phyloP scores from a whole-genome alignment of 345 rosid genomes.

The Eucalyptus camaldulensis region DNA sequence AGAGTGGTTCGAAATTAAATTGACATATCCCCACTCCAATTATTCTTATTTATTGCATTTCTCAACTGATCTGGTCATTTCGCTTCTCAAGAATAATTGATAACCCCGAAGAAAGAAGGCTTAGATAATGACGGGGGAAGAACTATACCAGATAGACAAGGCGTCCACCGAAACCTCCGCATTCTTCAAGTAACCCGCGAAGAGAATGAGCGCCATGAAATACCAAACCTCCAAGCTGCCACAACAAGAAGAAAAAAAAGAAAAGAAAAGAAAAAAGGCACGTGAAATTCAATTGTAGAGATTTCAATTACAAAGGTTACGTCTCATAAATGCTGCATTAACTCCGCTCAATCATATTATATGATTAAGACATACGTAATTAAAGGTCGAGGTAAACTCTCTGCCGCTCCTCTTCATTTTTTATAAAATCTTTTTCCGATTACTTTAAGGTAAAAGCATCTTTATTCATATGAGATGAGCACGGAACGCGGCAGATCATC shows the following conservation, averaged over 20 bases:
- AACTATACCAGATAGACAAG: conserved; percentile 56
- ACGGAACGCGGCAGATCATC: neutral
- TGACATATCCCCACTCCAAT: neutral
- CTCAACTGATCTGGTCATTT: neutral
- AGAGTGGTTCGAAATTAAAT: neutral
- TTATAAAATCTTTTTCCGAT: neutral
- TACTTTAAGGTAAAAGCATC: neutral
- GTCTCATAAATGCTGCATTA: neutral
- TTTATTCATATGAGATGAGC: neutral
- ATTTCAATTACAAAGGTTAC: neutral
- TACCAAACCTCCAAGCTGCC: conserved; percentile 83
- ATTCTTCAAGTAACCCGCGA: conserved; percentile 69
- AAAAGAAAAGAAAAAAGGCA: neutral
- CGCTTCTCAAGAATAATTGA: neutral
- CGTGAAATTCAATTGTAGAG: neutral
- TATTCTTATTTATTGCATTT: neutral
- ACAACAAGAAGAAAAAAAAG: neutral
- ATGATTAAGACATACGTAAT: neutral
- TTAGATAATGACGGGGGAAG: neutral
- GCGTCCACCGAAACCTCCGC: conserved; percentile 71
- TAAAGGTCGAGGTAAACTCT: neutral
- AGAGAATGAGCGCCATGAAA: conserved; percentile 55
- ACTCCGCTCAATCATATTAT: neutral
- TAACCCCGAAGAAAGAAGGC: neutral
- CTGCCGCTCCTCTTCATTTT: neutral